Evolutionary conservation across 2,329 filamentous ascomycete genomes (phyloP), one percentile per base, ranked within the genome.

Genomic region (Fusarium newnesense): DNA sequence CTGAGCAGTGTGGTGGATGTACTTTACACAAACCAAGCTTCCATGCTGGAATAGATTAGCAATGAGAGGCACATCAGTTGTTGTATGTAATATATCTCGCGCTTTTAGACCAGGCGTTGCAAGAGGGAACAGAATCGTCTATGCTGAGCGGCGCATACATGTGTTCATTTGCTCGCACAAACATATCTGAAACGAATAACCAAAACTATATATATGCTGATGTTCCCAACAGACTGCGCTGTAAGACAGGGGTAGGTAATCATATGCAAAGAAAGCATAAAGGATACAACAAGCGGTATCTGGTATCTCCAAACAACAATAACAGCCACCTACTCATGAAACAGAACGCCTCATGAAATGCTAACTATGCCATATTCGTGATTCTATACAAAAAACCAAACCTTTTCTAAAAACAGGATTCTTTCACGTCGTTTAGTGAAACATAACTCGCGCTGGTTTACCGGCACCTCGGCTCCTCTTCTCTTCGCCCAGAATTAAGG

Each of bases 11-110:
- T 99, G 75, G 97, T 99, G 73, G 97, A 99, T 84, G 94, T 97
- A 76, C 87, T 99, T 79, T 99, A 98, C 88, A 95, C 94, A 73
- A 98, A 98, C 87, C 96, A 99, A 86, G 96, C 96, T 57, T 97
- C 94, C 68, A 87, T 97, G 88, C 87, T 99, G 77, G 96, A 99
- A 88, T 99, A 91, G 69, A 80, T 40, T 44, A 36, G 63, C 63
- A 64, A 56, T 37, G 52, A 44, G 26, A 50, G 34, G 32, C 37
- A 57, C 58, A 60, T 73, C 53, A 70, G 75, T 60, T 72, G 76
- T 73, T 79, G 76, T 77, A 78, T 78, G 76, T 78, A 78, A 74
- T 77, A 76, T 79, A 74, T 76, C 68, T 75, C 63, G 73, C 76
- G 80, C 59, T 46, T 43, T 67, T 53, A 81, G 77, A 81, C 66